A percentile compares a stretch with the other conserved stretches of the same genome.
phyloP scores from a whole-genome alignment of 495 filamentous ascomycete species.

The Astrothelium subdiscretum region DNA sequence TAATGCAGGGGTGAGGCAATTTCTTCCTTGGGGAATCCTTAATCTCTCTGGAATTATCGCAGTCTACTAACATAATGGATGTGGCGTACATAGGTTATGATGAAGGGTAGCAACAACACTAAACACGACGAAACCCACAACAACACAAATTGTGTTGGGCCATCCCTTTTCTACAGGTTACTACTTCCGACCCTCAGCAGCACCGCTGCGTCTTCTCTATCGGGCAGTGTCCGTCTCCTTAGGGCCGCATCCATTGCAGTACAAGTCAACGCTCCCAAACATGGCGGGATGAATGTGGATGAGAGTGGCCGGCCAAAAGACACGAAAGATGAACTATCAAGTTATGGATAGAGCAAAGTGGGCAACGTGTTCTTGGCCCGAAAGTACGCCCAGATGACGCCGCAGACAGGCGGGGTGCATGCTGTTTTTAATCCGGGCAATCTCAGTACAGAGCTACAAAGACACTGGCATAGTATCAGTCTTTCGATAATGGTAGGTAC shows the following conservation, averaged over 20 bases:
- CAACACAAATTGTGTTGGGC: conserved; percentile 34
- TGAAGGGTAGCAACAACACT: conserved; percentile 17
- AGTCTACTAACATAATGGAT: conserved; percentile 4
- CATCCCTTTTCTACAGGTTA: conserved; percentile 31
- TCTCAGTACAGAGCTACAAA: conserved; percentile 24
- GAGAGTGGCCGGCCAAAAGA: conserved; percentile 18
- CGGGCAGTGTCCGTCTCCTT: conserved; percentile 24
- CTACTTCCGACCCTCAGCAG: conserved; percentile 31
- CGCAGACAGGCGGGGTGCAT: conserved; percentile 20
- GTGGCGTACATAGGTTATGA: not conserved
- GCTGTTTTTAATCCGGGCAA: conserved; percentile 28
- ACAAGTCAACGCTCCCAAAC: conserved; percentile 11
- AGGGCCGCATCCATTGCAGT: conserved; percentile 23
- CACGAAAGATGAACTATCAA: not conserved
- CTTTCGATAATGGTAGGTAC: not conserved
- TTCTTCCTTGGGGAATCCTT: no score
- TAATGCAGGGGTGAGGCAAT: conserved; percentile 37
- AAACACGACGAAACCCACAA: conserved; percentile 28
- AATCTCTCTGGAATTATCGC: no score
- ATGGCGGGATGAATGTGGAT: not conserved
- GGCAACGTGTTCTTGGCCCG: conserved; percentile 28
- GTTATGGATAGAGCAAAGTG: conserved; percentile 30
- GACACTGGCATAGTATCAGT: conserved; percentile 9
- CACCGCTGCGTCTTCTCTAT: conserved; percentile 18
- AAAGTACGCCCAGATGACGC: not conserved